phyloP scores from a whole-genome alignment of 352 stramenopile genomes.

The Achlya hypogyna region DNA sequence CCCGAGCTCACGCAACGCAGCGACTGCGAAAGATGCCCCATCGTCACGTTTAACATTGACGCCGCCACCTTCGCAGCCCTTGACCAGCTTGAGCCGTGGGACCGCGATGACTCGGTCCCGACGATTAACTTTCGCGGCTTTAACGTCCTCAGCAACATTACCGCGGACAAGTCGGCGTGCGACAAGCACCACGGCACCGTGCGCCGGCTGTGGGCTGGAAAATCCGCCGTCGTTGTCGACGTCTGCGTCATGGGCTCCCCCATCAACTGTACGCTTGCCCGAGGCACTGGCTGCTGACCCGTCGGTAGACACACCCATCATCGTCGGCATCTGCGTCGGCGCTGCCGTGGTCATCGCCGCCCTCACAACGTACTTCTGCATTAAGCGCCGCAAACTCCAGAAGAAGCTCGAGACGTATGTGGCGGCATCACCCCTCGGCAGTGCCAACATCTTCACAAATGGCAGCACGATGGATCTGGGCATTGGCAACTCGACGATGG shows the following conservation, averaged over 20 bases:
- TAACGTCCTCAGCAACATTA: neutral
- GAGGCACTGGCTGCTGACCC: neutral
- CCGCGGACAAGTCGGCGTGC: neutral
- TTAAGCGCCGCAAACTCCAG: neutral
- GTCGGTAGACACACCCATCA: conserved; percentile 8
- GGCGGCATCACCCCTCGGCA: conserved; percentile 23
- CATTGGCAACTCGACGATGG: conserved; percentile 1
- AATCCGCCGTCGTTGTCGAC: neutral
- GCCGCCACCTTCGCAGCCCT: neutral
- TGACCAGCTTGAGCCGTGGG: conserved; percentile 2
- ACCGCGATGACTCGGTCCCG: neutral
- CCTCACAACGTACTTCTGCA: conserved; percentile 4
- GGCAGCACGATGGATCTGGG: neutral
- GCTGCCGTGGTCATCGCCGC: conserved; percentile 1
- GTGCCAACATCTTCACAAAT: neutral
- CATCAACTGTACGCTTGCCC: conserved; percentile 5
- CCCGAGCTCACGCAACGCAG: neutral
- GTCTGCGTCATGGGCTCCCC: neutral
- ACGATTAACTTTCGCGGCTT: neutral
- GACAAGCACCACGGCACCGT: neutral
- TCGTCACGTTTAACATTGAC: neutral
- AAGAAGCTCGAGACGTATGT: neutral
- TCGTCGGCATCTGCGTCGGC: neutral
- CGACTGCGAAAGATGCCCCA: neutral
- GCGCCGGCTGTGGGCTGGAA: neutral